Percentiles rank a stretch among this genome's conserved stretches.
Conservation (phyloP, 1,139 yeast species). For the Sugiyamaella xylanicola region DNA sequence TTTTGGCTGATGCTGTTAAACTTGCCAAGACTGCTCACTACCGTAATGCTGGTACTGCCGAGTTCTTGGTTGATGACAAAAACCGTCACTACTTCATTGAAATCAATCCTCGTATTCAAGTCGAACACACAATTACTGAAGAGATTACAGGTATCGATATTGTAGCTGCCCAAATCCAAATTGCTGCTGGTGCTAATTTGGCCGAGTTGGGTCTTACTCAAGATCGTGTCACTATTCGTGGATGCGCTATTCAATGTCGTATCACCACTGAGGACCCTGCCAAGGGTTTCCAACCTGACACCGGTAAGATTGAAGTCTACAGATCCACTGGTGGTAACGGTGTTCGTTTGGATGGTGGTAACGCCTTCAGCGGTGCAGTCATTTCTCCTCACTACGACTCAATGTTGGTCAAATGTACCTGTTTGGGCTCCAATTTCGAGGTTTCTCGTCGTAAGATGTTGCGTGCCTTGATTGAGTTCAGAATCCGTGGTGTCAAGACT, state of each 20-base stretch:
- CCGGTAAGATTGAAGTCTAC: constrained; percentile 97
- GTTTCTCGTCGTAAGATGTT: constrained; percentile 97
- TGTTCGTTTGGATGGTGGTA: constrained; percentile 98
- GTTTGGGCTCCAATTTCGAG: constrained; percentile 95
- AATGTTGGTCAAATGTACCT: constrained; percentile 96
- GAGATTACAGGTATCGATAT: constrained; percentile 98
- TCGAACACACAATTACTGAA: constrained; percentile 98
- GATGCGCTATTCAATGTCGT: constrained; percentile 98
- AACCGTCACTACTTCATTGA: constrained; percentile 97
- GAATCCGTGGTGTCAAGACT: constrained; percentile 98
- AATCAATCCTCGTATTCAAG: constrained; percentile 98
- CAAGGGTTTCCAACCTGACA: constrained; percentile 96
- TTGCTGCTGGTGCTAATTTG: constrained; percentile 97
- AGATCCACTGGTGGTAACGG: constrained; percentile 99
- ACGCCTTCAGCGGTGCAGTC: constrained; percentile 98
- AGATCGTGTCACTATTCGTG: constrained; percentile 92
- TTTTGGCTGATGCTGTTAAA: constrained; percentile 89
- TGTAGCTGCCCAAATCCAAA: constrained; percentile 98
- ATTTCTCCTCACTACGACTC: constrained; percentile 98
- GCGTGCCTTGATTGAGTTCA: constrained; percentile 92
- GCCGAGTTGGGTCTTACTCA: constrained; percentile 89
- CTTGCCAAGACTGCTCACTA: constrained; percentile 87
- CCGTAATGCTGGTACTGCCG: constrained; percentile 98
- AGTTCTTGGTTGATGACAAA: constrained; percentile 89
- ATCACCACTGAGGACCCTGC: constrained; percentile 98